Evolutionary conservation across 805 yeast species (phyloP), one percentile per base, ranked within the genome.

Genomic region (Metschnikowia corniflorae): DNA sequence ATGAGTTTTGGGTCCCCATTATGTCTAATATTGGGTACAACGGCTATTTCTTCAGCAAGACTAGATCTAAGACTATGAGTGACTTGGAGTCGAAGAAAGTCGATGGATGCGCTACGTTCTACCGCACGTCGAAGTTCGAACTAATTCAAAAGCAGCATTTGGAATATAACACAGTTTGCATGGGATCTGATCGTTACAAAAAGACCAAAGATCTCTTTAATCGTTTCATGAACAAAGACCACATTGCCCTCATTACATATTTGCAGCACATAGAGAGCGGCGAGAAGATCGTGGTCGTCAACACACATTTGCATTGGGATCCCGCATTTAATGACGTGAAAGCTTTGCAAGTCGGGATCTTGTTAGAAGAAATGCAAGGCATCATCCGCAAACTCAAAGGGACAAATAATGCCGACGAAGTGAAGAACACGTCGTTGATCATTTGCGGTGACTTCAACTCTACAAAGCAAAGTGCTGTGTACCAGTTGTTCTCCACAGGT

Each of bases 221-320:
- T 63, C 81, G 99, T 58, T 91, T 94, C 50, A 87, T 89, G 85
- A 86, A 87, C 58, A 88, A 89, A 60, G 99, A 93, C 63, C 87
- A 93, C 53, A 79, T 93, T 53, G 97, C 96, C 6, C 68, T 86
- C 33, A 76, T 87, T 32, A 68, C 84, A 12, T 75, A 80, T 38
- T 73, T 93, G 47, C 87, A 86, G 55, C 93, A 85, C 53, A 59
- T 70, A 22, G 74, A 73, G 37, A 77, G 89, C 5, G 87, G 89
- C 13, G 84, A 82, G 56, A 74, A 75, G 44, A 63, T 91, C 25
- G 71, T 86, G 48, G 70, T 87, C 24, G 88, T 85, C 3, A 91
- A 88, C 53, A 91, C 97, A 0, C 99, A 93, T 71, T 76, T 93
- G 59, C 97, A 91, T 60, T 93, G 98, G 97, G 97, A 93, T 67